Evolutionary conservation across 2,329 filamentous ascomycete genomes (phyloP).

Genomic region (Bimuria novae-zelandiae): DNA sequence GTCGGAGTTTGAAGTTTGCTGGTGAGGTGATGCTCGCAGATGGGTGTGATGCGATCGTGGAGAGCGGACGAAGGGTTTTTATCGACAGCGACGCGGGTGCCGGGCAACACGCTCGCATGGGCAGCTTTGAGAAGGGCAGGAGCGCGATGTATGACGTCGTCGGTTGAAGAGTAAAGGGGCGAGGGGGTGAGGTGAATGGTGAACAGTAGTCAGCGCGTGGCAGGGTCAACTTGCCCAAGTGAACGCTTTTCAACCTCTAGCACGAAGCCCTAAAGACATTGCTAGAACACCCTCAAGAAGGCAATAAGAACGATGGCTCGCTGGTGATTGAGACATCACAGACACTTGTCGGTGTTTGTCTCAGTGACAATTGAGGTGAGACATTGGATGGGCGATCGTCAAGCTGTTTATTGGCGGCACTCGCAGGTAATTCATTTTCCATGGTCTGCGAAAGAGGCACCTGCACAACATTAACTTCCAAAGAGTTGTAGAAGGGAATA

Average conservation of each 20-base stretch:
- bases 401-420: not conserved
- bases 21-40: not conserved
- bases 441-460: too few relatives aligned
- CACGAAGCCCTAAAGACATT: too few relatives aligned
- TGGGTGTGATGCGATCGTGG: not conserved
- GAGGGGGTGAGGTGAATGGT: not conserved
- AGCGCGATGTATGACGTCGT: not conserved
- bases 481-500: too few relatives aligned
- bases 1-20: not conserved
- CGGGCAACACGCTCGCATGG: not conserved
- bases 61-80: not conserved
- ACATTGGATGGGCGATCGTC: not conserved
- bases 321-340: not conserved
- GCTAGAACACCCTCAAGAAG: not conserved
- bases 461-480: too few relatives aligned
- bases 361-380: not conserved
- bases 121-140: not conserved
- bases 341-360: conserved; percentile 1
- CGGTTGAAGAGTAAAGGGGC: not conserved
- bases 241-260: not conserved
- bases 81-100: not conserved
- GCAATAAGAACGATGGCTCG: not conserved
- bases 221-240: not conserved
- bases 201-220: not conserved
- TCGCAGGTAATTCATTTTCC: not conserved